Conservation (phyloP, 139 green algal genomes). For the Haematococcus sp. region DNA sequence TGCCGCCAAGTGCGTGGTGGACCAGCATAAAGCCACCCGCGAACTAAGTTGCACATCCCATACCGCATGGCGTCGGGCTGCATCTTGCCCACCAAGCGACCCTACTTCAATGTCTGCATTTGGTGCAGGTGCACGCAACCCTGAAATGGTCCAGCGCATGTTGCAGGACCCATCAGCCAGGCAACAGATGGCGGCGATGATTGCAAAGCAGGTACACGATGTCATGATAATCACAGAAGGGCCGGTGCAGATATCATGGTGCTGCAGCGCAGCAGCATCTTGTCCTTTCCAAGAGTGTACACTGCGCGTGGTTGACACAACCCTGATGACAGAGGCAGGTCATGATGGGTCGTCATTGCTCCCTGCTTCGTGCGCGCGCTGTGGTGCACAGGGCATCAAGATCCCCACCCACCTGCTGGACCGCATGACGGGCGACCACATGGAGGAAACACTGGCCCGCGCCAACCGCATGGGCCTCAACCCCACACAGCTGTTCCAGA, state of each 20-base stretch:
- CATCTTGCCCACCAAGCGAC: no score
- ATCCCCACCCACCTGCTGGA: neutral
- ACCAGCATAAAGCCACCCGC: no score
- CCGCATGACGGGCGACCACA: neutral
- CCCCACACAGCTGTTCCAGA: neutral
- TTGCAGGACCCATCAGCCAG: neutral
- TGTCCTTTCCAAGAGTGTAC: neutral
- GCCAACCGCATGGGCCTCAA: neutral
- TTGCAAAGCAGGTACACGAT: neutral
- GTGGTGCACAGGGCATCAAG: neutral
- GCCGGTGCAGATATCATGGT: no score
- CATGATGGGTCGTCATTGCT: neutral
- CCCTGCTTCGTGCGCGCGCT: neutral
- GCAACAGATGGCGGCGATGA: conserved; percentile 2
- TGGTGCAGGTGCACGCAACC: neutral
- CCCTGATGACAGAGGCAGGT: neutral
- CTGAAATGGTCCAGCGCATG: conserved; percentile 1
- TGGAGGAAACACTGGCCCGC: neutral
- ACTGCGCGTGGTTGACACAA: neutral
- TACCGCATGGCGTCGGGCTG: no score
- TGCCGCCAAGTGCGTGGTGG: neutral
- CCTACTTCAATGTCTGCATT: no score
- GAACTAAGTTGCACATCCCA: no score
- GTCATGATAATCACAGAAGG: no score
- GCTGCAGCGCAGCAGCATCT: neutral